Percentiles rank a stretch among this genome's conserved stretches.
Conservation (phyloP, 495 filamentous ascomycete species). For the Stereocaulon alpinum region DNA sequence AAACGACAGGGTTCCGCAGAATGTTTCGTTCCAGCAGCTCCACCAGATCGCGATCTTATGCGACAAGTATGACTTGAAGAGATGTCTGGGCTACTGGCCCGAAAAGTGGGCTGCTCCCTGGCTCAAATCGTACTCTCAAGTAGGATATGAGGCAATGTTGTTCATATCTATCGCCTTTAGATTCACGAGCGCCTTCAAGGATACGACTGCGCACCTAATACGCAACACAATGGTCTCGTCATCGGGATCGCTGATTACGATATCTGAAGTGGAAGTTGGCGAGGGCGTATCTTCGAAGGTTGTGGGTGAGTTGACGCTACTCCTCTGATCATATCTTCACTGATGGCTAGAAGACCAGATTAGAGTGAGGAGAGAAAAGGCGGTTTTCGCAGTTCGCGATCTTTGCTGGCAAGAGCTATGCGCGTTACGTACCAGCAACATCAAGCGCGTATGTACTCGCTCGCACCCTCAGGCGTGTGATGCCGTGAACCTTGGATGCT, state of each 20-base stretch:
- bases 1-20: neutral
- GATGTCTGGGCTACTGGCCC: conserved; percentile 3
- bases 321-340: neutral
- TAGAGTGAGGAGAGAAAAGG: neutral
- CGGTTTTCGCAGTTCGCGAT: neutral
- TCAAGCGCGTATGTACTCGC: neutral
- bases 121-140: neutral
- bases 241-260: neutral
- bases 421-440: neutral
- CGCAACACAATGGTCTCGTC: neutral
- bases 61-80: conserved; percentile 10
- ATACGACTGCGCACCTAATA: neutral
- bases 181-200: neutral
- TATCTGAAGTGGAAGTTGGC: neutral
- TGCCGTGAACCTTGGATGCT: neutral
- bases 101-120: neutral
- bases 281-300: neutral
- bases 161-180: conserved; percentile 4
- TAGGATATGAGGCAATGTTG: neutral
- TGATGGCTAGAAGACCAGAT: neutral
- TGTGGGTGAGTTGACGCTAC: neutral
- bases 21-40: neutral
- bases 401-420: neutral
- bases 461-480: neutral
- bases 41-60: conserved; percentile 1